Percentiles rank a stretch among this genome's conserved stretches.
phyloP scores from a whole-genome alignment of 2,329 filamentous ascomycete species.

The Microsporum audouinii region DNA sequence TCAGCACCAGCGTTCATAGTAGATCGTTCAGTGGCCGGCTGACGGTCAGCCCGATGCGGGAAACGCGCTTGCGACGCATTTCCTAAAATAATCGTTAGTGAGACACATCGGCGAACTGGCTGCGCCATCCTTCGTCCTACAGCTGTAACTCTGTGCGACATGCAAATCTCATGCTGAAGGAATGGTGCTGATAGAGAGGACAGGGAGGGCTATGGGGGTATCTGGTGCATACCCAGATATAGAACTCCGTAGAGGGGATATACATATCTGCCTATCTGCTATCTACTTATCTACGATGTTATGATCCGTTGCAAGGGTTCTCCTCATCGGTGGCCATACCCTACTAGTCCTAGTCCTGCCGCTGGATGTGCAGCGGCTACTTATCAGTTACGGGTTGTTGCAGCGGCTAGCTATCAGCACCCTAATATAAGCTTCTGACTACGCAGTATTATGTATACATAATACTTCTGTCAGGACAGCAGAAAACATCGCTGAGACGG shows the following conservation, averaged over 20 bases:
- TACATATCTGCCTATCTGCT: background rate
- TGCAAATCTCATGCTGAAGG: background rate
- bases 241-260: too few species aligned
- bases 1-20: background rate
- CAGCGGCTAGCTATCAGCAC: constrained; percentile 1
- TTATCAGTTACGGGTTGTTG: background rate
- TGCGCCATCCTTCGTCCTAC: background rate
- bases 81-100: background rate
- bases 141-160: background rate
- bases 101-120: background rate
- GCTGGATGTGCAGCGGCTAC: background rate
- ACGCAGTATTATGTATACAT: background rate
- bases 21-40: background rate
- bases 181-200: background rate
- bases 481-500: background rate
- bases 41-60: background rate
- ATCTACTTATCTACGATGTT: background rate
- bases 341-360: background rate
- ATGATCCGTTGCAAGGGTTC: background rate
- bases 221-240: too few species aligned
- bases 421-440: constrained; percentile 1
- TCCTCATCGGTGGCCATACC: background rate
- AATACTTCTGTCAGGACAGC: background rate
- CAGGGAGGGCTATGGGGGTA: background rate
- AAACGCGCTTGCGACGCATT: constrained; percentile 1